Percentiles rank a stretch among this genome's conserved stretches.
These are phyloP conservation scores for Penicillium nordicum DNA, from an alignment of 2,329 filamentous ascomycete genomes.

Conservation along the genomic window DNA sequence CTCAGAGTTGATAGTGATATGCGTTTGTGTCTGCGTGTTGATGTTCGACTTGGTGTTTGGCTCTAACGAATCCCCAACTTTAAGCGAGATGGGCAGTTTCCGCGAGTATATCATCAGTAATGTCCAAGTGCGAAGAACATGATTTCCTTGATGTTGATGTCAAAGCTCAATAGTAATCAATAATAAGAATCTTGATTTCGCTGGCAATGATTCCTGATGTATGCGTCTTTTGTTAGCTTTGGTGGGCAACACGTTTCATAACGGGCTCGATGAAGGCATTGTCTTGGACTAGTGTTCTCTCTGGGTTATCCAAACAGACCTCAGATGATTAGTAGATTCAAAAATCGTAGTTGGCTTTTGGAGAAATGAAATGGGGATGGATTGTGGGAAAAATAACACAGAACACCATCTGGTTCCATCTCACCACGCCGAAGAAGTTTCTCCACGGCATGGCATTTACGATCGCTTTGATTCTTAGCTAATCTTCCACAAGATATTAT, in stretches of 20 bases:
- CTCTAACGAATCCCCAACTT: background rate
- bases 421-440: no score
- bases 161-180: background rate
- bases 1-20: background rate
- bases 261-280: background rate
- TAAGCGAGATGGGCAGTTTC: background rate
- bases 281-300: background rate
- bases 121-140: background rate
- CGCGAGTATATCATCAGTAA: background rate
- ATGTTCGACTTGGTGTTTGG: background rate
- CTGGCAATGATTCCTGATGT: background rate
- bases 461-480: no score
- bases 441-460: no score
- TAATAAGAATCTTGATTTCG: background rate
- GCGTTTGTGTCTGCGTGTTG: background rate
- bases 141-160: background rate
- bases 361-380: no score
- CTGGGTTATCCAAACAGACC: background rate
- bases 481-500: no score
- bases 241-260: background rate
- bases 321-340: background rate
- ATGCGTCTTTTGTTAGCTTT: no score
- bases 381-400: no score
- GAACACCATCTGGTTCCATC: no score
- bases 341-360: no score